These are phyloP conservation scores for Plantago lanceolata DNA, from an alignment of 305 asterid species.

Conservation along the genomic window DNA sequence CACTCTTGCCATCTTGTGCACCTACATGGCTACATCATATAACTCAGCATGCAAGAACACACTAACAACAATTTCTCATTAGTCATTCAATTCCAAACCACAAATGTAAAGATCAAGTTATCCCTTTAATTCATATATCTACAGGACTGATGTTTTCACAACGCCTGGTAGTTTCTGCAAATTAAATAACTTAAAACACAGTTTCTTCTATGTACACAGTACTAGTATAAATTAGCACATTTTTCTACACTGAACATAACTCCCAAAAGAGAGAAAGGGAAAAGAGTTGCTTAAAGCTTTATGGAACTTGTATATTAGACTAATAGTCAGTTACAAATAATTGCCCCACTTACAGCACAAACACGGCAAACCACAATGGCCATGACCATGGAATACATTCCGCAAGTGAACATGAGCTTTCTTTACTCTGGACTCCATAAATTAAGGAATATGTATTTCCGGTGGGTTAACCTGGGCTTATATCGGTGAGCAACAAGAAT, in stretches of 20 bases:
- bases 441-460: background rate
- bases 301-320: background rate
- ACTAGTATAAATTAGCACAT: background rate
- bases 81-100: too few relatives aligned
- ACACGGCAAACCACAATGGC: constrained; percentile 4
- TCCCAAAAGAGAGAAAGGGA: too few relatives aligned
- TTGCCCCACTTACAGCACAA: constrained; percentile 24
- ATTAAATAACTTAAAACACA: background rate
- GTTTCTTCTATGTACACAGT: background rate
- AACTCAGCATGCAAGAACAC: too few relatives aligned
- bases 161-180: too few relatives aligned
- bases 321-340: constrained; percentile 22
- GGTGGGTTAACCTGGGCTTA: constrained; percentile 9
- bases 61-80: too few relatives aligned
- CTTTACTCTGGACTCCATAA: background rate
- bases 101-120: too few relatives aligned
- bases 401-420: background rate
- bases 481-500: constrained; percentile 6
- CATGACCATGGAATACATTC: constrained; percentile 3
- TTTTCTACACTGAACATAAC: too few relatives aligned
- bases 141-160: too few relatives aligned
- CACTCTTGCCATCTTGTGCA: too few relatives aligned
- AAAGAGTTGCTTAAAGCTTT: too few relatives aligned
- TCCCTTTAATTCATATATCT: too few relatives aligned
- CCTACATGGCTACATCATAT: too few relatives aligned